Percentiles rank a stretch among this genome's conserved stretches.
Evolutionary conservation across 2,329 filamentous ascomycete genomes (phyloP).

Genomic region (Colletotrichum zoysiae): DNA sequence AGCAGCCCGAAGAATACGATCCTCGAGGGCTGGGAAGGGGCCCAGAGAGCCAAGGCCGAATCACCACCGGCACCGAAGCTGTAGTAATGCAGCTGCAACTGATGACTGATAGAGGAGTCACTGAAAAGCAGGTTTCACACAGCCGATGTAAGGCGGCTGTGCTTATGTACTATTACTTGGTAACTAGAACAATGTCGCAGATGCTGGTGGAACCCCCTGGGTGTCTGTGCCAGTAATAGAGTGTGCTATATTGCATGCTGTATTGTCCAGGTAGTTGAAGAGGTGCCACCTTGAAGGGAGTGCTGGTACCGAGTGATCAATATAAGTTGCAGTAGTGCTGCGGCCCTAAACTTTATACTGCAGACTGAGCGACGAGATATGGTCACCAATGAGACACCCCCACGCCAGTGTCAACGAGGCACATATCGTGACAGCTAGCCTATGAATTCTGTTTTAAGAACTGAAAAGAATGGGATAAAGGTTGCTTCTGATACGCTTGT

Average conservation of each 20-base stretch:
- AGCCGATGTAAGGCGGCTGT: background rate
- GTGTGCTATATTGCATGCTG: background rate
- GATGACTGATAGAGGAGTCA: no score
- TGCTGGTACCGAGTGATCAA: background rate
- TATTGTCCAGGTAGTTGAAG: background rate
- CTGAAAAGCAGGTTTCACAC: background rate
- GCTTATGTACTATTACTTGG: background rate
- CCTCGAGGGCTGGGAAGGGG: conserved; percentile 23
- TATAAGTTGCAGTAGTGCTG: background rate
- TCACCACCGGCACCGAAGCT: background rate
- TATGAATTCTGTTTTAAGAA: background rate
- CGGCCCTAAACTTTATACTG: background rate
- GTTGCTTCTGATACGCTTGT: no score
- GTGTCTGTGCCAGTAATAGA: no score
- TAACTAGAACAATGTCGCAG: no score
- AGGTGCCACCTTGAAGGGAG: background rate
- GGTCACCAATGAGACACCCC: background rate
- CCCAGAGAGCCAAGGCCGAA: background rate
- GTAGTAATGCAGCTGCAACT: background rate
- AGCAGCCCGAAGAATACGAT: conserved; percentile 40
- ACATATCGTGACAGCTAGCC: background rate
- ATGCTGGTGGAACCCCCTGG: background rate
- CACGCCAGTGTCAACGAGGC: background rate
- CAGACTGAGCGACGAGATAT: fast-evolving
- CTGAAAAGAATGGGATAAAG: no score